Percentiles rank a stretch among this genome's conserved stretches.
These are phyloP conservation scores for Aaosphaeria arxii DNA, from an alignment of 2,329 filamentous ascomycete genomes.

Conservation along the genomic window DNA sequence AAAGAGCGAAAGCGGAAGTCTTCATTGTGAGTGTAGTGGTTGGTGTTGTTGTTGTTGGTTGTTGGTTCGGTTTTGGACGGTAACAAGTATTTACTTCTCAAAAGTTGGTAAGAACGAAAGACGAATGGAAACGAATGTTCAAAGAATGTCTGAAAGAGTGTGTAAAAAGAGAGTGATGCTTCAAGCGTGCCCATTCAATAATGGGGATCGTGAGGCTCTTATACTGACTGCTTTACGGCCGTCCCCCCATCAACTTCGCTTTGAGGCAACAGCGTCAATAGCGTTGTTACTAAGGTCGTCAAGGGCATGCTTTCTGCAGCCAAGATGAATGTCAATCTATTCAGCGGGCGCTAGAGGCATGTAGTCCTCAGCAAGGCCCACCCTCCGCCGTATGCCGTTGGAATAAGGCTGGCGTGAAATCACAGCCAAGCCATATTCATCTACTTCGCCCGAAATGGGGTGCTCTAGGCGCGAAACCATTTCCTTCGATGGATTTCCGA, in stretches of 20 bases:
- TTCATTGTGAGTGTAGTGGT: constrained; percentile 24
- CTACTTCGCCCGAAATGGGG: not conserved
- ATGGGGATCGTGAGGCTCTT: constrained; percentile 12
- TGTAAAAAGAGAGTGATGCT: constrained; percentile 20
- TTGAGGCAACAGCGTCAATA: constrained; percentile 7
- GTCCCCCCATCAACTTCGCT: constrained; percentile 14
- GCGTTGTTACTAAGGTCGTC: constrained; percentile 10
- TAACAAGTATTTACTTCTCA: constrained; percentile 1
- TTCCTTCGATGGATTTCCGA: not conserved
- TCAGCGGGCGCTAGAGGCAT: constrained; percentile 6
- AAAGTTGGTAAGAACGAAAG: constrained; percentile 11
- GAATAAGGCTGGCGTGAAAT: constrained; percentile 6
- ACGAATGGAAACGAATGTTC: constrained; percentile 8
- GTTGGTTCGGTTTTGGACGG: not conserved
- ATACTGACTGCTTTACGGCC: constrained; percentile 12
- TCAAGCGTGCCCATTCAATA: constrained; percentile 24
- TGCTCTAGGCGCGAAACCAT: not conserved
- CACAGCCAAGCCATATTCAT: constrained; percentile 3
- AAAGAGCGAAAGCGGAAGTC: constrained; percentile 23
- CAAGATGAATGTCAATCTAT: constrained; percentile 14
- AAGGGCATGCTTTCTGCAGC: constrained; percentile 7
- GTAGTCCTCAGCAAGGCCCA: constrained; percentile 7
- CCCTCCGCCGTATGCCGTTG: constrained; percentile 11
- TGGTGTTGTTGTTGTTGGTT: not conserved
- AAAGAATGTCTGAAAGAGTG: constrained; percentile 16